Base-by-base conservation (phyloP, 805 yeast genomes). In the Dipodascus albidus region DNA sequence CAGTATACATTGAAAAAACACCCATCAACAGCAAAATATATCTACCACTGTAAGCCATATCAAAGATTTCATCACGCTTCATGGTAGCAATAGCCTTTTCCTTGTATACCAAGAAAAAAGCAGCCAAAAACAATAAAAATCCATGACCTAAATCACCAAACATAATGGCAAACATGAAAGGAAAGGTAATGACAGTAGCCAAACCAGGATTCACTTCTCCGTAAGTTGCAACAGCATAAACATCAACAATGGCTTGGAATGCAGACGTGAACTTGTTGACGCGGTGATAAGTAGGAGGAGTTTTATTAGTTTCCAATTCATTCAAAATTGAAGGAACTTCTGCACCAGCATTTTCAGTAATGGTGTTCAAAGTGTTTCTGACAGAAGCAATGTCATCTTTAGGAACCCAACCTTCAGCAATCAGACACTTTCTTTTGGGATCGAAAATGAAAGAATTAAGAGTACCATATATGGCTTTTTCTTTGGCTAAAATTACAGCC, bases 121-220 rank as follows among this genome's bases (percentile, higher is more conserved):
- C 96, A 17, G 88, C 87, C 54, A 85, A 68, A 53, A 84, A 77
- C 68, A 93, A 73, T 50, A 93, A 79, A 55, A 89, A 78, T 3
- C 99, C 99, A 72, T 93, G 99, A 15, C 99, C 99, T 55, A 90
- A 67, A 73, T 93, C 99, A 74, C 99, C 99, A 74, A 93, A 93
- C 99, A 93, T 93, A 62, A 93, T 85, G 24, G 99, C 97, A 72
- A 93, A 93, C 95, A 93, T 86, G 68, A 93, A 93, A 22, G 99
- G 99, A 74, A 93, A 93, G 0, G 99, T 93, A 23, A 93, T 84
- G 49, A 88, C 80, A 1, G 99, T 91, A 2, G 99, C 91, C 58
- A 93, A 74, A 53, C 96, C 99, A 2, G 99, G 96, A 68, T 93
- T 93, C 24, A 93, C 93, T 69, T 93, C 99, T 61, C 88, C 83